Base-by-base conservation (phyloP, 2,329 filamentous ascomycete genomes). In the Didymella lethalis region DNA sequence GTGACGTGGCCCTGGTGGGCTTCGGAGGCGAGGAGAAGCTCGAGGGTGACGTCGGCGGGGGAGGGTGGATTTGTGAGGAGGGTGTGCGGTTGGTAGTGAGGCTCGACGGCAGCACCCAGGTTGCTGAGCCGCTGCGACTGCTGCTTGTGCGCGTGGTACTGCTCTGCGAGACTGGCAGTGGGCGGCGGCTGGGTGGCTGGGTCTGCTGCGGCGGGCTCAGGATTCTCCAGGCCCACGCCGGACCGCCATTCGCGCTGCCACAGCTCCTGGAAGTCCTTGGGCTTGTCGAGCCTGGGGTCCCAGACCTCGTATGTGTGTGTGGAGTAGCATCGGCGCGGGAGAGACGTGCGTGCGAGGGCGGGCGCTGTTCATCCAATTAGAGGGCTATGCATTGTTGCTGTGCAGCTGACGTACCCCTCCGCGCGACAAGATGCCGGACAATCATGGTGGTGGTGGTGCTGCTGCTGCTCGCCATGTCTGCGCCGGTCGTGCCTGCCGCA, bases 1-100 rank as follows among this genome's bases (percentile, higher is more conserved):
- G 90, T 94, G 71, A 91, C 86, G 80, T 99, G 95, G 63, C 95
- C 95, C 77, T 98, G 88, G 61, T 78, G 76, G 57, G 76, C 75
- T 63, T 77, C 73, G 7, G 76, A 76, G 52, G 76, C 76, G 59
- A 78, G 75, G 88, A 99, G 86, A 62, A 97, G 85, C 81, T 97
- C 93, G 59, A 99, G 87, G 47, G 93, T 93, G 61, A 98, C 86
- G 72, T 97, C 90, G 75, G 89, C 84, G 25, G 92, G 89, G 38
- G 80, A 80, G 1, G 93, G 93, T 3, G 95, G 93, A 73, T 92
- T 84, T 58, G 80, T 82, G 63, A 93, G 81, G 54, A 96, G 80
- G 54, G 86, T 81, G 65, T 85, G 82, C 3, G 90, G 90, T 60
- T 85, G 77, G 78, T 94, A 93, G 59, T 85, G 82, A 41, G 81